These are phyloP conservation scores for Rhizopogon salebrosus DNA, from an alignment of 768 basidiomycete species.

Conservation along the genomic window DNA sequence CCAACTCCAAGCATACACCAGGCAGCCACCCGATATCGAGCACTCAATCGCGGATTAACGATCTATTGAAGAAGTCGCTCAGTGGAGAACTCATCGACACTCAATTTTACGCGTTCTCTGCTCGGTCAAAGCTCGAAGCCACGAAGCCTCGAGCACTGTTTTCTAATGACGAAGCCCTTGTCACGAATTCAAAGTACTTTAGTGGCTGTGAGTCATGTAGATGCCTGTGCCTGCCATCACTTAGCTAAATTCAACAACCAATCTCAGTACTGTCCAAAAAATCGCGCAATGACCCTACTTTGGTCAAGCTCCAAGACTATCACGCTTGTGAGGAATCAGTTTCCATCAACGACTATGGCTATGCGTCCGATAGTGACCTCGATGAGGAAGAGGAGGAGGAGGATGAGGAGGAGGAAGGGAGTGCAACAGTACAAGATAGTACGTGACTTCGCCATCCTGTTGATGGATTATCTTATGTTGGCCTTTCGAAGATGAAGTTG, in stretches of 20 bases:
- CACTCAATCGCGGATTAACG: constrained; percentile 4
- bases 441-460: background rate
- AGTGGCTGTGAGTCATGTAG: constrained; percentile 8
- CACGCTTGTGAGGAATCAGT: background rate
- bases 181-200: constrained; percentile 12
- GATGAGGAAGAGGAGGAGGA: constrained; percentile 19
- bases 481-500: background rate
- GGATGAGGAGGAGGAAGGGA: background rate
- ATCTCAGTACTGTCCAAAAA: background rate
- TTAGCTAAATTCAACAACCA: background rate
- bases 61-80: constrained; percentile 4
- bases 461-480: background rate
- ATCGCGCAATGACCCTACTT: background rate
- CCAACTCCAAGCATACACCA: no score
- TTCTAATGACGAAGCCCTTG: constrained; percentile 12
- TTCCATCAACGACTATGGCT: constrained; percentile 12
- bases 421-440: background rate
- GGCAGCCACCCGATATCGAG: constrained; percentile 1
- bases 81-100: constrained; percentile 15
- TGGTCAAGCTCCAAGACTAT: constrained; percentile 5
- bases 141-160: constrained; percentile 10
- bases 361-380: constrained; percentile 21
- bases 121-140: constrained; percentile 9
- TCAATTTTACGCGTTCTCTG: constrained; percentile 14
- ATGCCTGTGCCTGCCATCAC: background rate